phyloP scores from a whole-genome alignment of 306 rosid species.

The Prunus campanulata region DNA sequence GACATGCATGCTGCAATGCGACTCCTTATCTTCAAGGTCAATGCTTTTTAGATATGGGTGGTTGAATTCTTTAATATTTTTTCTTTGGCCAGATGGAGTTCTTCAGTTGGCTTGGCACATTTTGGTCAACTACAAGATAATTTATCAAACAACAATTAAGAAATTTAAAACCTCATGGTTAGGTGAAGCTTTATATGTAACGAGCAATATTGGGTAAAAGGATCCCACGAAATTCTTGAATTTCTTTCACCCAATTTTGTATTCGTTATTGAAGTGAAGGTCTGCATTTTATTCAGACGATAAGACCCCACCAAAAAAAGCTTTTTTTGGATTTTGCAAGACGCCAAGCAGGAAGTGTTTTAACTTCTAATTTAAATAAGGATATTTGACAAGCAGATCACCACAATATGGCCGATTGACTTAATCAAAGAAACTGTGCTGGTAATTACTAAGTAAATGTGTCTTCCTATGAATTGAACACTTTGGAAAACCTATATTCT shows the following conservation, averaged over 20 bases:
- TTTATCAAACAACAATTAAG: not conserved
- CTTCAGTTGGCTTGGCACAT: not conserved
- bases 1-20: not conserved
- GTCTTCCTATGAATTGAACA: not conserved
- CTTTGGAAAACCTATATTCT: not conserved
- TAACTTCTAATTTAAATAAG: conserved; percentile 15
- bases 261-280: not conserved
- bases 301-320: not conserved
- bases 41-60: not conserved
- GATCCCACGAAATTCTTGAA: not conserved
- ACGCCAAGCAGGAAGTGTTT: conserved; percentile 3
- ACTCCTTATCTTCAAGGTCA: conserved; percentile 9
- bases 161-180: not conserved
- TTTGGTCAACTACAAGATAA: conserved; percentile 20
- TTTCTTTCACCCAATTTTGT: not conserved
- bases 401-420: conserved; percentile 20
- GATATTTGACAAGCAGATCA: conserved; percentile 27
- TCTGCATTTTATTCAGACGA: not conserved
- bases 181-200: not conserved
- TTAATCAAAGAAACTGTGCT: conserved; percentile 12
- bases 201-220: no score
- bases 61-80: not conserved
- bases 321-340: not conserved
- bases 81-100: not conserved
- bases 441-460: conserved; percentile 15